Percentiles rank a stretch among this genome's conserved stretches.
phyloP scores from a whole-genome alignment of 108 stramenopile genomes.

The Chaetoceros tenuissimus region DNA sequence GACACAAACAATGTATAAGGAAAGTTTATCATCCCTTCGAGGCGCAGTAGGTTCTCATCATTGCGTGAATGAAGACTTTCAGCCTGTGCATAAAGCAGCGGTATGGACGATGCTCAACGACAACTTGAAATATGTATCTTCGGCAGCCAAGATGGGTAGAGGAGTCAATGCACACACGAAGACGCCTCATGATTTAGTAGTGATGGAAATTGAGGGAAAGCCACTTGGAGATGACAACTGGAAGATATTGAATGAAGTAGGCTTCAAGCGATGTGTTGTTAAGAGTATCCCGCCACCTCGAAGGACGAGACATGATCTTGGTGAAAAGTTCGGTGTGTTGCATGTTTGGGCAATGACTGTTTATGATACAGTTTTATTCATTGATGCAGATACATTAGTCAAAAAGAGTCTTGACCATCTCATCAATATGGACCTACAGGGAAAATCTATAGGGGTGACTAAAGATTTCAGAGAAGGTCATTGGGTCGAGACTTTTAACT shows the following conservation, averaged over 20 bases:
- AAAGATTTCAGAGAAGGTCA: conserved; percentile 6
- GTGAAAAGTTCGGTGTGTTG: conserved; percentile 17
- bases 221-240: conserved; percentile 5
- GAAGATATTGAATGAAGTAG: background rate
- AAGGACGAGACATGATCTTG: conserved; percentile 5
- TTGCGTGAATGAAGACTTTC: conserved; percentile 11
- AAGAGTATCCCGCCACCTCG: conserved; percentile 4
- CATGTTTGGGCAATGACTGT: conserved; percentile 18
- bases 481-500: conserved; percentile 18
- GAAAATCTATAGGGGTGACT: conserved; percentile 12
- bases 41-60: conserved; percentile 4
- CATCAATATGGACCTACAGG: conserved; percentile 11
- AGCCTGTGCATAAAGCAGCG: conserved; percentile 7
- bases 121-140: conserved; percentile 6
- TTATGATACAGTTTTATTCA: conserved; percentile 13
- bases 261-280: conserved; percentile 8
- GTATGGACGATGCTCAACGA: conserved; percentile 17
- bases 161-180: conserved; percentile 1
- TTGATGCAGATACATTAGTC: conserved; percentile 14
- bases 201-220: conserved; percentile 11
- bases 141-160: conserved; percentile 7
- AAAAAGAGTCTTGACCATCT: conserved; percentile 10
- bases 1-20: too few species aligned
- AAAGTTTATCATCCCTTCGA: too few species aligned
- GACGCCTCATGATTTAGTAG: conserved; percentile 8